These are phyloP conservation scores for Anaeramoeba flamelloides DNA, from an alignment of 78 protist genomes.

Conservation along the genomic window DNA sequence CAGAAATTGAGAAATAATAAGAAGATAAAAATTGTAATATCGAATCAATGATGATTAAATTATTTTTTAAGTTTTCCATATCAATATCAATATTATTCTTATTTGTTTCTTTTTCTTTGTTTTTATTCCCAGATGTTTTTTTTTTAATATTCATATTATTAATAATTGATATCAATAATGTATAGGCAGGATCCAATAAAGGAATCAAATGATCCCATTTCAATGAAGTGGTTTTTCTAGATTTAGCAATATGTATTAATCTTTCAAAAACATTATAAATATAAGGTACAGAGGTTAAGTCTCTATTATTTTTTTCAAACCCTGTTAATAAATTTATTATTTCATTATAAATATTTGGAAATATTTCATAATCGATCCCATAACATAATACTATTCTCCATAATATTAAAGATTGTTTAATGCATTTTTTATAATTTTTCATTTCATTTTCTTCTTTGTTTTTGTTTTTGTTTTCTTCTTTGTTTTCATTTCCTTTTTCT, in stretches of 20 bases:
- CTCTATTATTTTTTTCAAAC: too few species aligned
- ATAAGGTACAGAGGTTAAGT: not conserved
- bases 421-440: not conserved
- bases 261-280: not conserved
- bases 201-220: not conserved
- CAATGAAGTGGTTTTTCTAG: not conserved
- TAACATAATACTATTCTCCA: not conserved
- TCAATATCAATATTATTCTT: not conserved
- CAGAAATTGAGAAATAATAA: not conserved
- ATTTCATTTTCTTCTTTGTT: not conserved
- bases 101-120: not conserved
- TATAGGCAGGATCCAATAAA: not conserved
- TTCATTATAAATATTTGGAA: not conserved
- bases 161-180: not conserved
- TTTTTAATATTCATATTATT: not conserved
- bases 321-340: not conserved
- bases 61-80: not conserved
- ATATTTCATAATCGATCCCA: not conserved
- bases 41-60: not conserved
- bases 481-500: too few species aligned
- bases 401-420: too few species aligned
- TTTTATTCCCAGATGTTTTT: not conserved
- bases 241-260: not conserved
- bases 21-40: not conserved
- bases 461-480: not conserved